These are phyloP conservation scores for Immersiella caudata DNA, from an alignment of 495 filamentous ascomycete species.

Conservation along the genomic window DNA sequence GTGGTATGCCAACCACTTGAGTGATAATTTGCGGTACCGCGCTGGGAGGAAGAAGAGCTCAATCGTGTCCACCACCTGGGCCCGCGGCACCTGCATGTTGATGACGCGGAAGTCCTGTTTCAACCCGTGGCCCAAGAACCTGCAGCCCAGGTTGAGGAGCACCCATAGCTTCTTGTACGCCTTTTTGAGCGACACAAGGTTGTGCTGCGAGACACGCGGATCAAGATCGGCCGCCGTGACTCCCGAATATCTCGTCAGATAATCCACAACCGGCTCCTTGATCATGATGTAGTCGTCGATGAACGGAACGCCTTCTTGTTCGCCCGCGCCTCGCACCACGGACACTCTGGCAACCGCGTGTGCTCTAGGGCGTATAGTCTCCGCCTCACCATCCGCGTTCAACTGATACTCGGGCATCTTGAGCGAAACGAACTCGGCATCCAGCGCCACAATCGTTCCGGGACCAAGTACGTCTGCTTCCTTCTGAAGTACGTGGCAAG, in stretches of 20 bases:
- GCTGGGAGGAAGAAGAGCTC: conserved; percentile 77
- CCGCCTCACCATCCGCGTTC: conserved; percentile 83
- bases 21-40: conserved; percentile 72
- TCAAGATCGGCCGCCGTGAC: conserved; percentile 86
- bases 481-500: conserved; percentile 62
- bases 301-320: conserved; percentile 78
- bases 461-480: conserved; percentile 66
- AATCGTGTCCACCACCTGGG: conserved; percentile 90
- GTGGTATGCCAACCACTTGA: conserved; percentile 85
- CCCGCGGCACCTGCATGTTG: conserved; percentile 92
- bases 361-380: conserved; percentile 81
- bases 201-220: conserved; percentile 68
- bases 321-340: conserved; percentile 76
- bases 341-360: conserved; percentile 87
- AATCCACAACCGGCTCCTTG: conserved; percentile 90
- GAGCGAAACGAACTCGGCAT: conserved; percentile 93
- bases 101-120: conserved; percentile 95
- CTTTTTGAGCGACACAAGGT: conserved; percentile 81
- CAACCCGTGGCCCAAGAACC: conserved; percentile 92
- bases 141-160: conserved; percentile 88
- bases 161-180: conserved; percentile 99
- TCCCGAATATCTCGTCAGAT: conserved; percentile 89
- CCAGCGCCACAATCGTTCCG: conserved; percentile 80
- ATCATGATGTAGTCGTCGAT: conserved; percentile 97
- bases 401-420: conserved; percentile 91